Base-by-base conservation (phyloP, 2,329 filamentous ascomycete genomes). In the Gaeumannomyces sp. region DNA sequence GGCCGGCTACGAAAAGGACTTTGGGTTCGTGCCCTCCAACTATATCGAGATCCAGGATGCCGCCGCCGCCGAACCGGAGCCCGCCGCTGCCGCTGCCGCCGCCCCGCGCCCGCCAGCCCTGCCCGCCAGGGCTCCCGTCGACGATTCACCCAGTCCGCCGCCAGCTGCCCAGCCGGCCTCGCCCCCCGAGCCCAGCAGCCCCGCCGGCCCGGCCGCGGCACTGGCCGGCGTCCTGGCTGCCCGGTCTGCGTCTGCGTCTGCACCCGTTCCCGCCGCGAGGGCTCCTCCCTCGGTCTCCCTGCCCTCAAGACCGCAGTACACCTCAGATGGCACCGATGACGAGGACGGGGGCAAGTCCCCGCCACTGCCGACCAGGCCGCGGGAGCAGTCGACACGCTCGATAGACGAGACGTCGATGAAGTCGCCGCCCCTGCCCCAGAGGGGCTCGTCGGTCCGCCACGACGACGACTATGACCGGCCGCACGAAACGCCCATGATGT, bases 1-100 rank as follows among this genome's bases (percentile, higher is more conserved):
- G 62, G 94, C 96, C 35, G 93, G 94, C 25, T 80, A 89, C 59
- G 88, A 93, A 70, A 86, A 86, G 64, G 92, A 97, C 69, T 99
- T 88, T 79, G 95, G 95, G 61, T 99, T 99, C 76, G 95, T 91
- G 64, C 95, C 95, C 4, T 86, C 94, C 66, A 99, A 98, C 77
- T 99, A 99, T 75, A 97, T 98, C 69, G 92, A 98, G 70, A 77
- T 92, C 63, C 76, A 81, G 60, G 81, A 83, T 57, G 75, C 75
- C 33, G 73, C 70, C 7, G 70, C 72, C 13, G 73, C 78, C 45
- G n/a, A n/a, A 22, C 22, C 45, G 2, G 76, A 77, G 60, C 77
- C 79, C 8, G 68, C 68, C 22, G 65, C 74, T 11, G 66, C 35
- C 33, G 33, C 67, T 45, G 65, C 72, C 68, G 25, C 62, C 63